Base-by-base conservation (phyloP, 306 rosid genomes). In the Lagenaria siceraria region DNA sequence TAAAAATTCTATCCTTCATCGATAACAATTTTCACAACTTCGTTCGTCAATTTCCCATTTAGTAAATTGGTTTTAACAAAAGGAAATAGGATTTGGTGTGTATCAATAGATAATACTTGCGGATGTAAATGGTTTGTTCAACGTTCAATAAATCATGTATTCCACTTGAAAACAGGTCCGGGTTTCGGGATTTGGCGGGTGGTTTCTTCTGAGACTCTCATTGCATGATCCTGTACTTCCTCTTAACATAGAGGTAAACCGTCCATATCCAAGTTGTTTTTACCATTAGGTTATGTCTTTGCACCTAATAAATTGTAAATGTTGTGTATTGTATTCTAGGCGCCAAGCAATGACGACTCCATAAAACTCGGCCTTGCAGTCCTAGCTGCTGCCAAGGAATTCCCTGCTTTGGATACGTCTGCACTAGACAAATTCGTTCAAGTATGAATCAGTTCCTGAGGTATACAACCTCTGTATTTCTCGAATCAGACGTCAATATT, bases 201-300 rank as follows among this genome's bases (percentile, higher is more conserved):
- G 98, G 98, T 92, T 95, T 82, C 97, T 95, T 78, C 91, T 95
- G 77, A 85, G 98, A 81, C 86, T 95, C 78, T 95, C 97, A 29
- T 93, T 95, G 43, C 98, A 95, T 58, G 98, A 95, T 81, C 98
- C 97, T 85, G 97, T 95, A 56, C 96, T 92, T 81, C 98, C 98
- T 74, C 96, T 95, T 31, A 95, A 95, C 85, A 89, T 95, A 35
- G 98, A 95, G 98, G 98, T 95, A 90, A 63, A 63, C 19, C 5
- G 36, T 55, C 77, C 70, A 76, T 61, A 25, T 27, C 52, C 33
- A 66, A 24, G 58, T 56, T 75, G n/a, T 5, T 38, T 29, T 70
- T 22, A 48, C 76, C 38, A 76, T 22, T 58, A 1, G 52, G 35
- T 9, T 27, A n/a, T 60, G 77, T 72, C 62, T 58, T 76, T 53